Conservation (phyloP, 73 alveolate genomes). For the Paramecium biaurelia region DNA sequence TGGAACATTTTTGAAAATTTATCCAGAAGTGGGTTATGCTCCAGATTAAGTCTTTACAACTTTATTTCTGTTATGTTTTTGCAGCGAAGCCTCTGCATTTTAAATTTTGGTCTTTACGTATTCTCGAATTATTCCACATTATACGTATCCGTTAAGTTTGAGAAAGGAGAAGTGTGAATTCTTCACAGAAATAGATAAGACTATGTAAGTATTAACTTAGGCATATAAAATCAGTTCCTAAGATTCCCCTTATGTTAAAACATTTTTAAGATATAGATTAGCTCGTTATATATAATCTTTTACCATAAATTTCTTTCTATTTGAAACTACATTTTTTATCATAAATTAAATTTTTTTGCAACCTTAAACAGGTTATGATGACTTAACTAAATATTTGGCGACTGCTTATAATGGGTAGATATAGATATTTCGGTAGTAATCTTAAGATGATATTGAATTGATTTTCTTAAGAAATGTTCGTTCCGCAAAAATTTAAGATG, state of each 20-base stretch:
- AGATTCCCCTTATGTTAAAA: constrained; percentile 11
- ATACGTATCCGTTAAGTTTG: background rate
- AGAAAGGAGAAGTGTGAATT: background rate
- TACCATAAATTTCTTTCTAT: constrained; percentile 5
- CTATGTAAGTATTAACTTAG: background rate
- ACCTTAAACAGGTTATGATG: constrained; percentile 8
- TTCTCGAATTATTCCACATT: background rate
- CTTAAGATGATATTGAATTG: background rate
- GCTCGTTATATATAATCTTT: background rate
- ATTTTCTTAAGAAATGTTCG: background rate
- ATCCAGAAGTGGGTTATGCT: constrained; percentile 26
- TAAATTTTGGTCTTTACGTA: background rate
- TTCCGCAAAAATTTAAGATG: background rate
- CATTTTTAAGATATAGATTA: background rate
- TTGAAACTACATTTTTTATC: constrained; percentile 37
- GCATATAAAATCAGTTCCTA: background rate
- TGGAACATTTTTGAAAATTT: constrained; percentile 18
- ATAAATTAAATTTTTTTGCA: background rate
- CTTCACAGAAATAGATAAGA: background rate
- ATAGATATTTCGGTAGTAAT: background rate
- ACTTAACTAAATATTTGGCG: background rate
- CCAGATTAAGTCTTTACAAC: constrained; percentile 15
- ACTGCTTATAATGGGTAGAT: background rate
- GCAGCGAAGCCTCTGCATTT: constrained; percentile 17
- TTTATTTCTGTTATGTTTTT: constrained; percentile 7